phyloP scores from a whole-genome alignment of 371 early-diverging fungal genomes.

The Haplosporangium sp. region DNA sequence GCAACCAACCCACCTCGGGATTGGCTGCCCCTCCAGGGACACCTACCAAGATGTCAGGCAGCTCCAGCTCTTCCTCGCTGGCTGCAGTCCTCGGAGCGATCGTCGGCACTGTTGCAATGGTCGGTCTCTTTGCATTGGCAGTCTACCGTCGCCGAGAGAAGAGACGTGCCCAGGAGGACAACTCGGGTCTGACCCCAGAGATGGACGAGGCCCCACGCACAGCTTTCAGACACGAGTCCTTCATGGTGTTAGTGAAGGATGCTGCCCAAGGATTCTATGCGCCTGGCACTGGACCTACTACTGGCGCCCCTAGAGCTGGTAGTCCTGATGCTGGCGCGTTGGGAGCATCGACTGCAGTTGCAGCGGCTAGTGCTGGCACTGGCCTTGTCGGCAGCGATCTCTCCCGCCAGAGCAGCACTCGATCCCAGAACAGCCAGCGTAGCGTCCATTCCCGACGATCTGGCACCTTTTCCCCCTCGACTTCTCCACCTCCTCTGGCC shows the following conservation, averaged over 20 bases:
- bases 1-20: conserved; percentile 3
- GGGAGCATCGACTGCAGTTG: conserved; percentile 12
- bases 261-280: conserved; percentile 51
- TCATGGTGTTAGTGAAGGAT: conserved; percentile 55
- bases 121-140: conserved; percentile 37
- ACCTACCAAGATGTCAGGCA: conserved; percentile 34
- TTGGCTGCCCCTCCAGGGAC: background rate
- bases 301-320: conserved; percentile 17
- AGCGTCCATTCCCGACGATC: conserved; percentile 33
- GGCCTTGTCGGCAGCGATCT: conserved; percentile 22
- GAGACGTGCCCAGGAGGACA: conserved; percentile 16
- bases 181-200: conserved; percentile 5
- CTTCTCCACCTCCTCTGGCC: conserved; percentile 40
- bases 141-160: conserved; percentile 44
- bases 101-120: conserved; percentile 38
- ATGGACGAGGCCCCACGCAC: conserved; percentile 52
- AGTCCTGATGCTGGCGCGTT: conserved; percentile 4
- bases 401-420: conserved; percentile 33
- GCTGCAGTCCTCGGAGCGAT: conserved; percentile 27
- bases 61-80: conserved; percentile 11
- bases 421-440: conserved; percentile 40
- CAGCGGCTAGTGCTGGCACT: conserved; percentile 34
- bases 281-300: conserved; percentile 29
- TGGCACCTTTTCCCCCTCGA: conserved; percentile 20
- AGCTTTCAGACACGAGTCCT: conserved; percentile 53